Base-by-base conservation (phyloP, 352 stramenopile species). In the Peronospora farinosa region DNA sequence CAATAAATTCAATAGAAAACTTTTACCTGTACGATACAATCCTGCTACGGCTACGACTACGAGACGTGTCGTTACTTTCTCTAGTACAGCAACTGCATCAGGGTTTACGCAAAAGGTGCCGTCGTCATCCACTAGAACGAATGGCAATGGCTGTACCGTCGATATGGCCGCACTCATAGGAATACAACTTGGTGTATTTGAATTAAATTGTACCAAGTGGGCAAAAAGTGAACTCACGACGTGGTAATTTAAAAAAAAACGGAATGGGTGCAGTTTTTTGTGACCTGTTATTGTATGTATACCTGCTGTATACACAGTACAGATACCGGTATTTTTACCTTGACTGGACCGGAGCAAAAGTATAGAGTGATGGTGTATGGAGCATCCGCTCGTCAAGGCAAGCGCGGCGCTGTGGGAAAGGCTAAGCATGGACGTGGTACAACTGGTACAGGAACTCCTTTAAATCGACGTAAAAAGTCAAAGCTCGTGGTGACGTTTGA, bases 1-100 rank as follows among this genome's bases (percentile, higher is more conserved):
- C 30, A 96, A 58, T 55, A 90, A 43, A 57, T 96, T 96, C 28
- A 96, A 74, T 55, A 96, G 57, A 54, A 92, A 95, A 15, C 77
- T 92, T 65, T 96, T 96, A 49, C 87, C 87, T 39, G 86, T 96
- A 44, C 87, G 83, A 58, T 96, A 96, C 15, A 94, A 51, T 12
- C 85, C 85, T 2, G 82, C 86, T 17, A 96, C 82, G 1, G 82
- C 83, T 10, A 96, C 69, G n/a, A 96, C 65, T 16, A 92, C 83
- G 31, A 96, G 65, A 17, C 82, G 82, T 49, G 76, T 80, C 40
- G 82, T 78, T 60, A 96, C 72, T 46, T 57, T 65, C 47, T 88
- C 67, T 40, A 96, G 63, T 28, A 81, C 63, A 25, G 68, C 61
- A 40, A 69, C 71, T 3, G 86, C 86, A 42, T 92, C 80, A 0